Evolutionary conservation across 1,284 basidiomycete genomes (phyloP), one percentile per base, ranked within the genome.

Genomic region (Tilletia walkeri): DNA sequence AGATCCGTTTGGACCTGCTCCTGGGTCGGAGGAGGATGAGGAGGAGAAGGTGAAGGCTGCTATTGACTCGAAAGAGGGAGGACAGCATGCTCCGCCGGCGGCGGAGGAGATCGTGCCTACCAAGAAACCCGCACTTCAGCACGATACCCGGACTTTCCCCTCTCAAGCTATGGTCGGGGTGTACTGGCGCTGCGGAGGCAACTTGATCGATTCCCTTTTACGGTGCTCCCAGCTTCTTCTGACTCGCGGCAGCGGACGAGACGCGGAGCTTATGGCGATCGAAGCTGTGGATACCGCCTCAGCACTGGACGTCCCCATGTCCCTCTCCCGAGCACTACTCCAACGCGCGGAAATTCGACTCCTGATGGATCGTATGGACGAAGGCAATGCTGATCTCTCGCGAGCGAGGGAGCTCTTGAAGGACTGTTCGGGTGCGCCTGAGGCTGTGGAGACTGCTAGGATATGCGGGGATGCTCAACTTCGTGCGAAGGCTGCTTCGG

Each of bases 281-380:
- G 81, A 83, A 65, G 72, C 73, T 30, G 72, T 81, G 48, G 76
- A 79, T 49, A 75, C 80, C 67, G 73, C 74, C 45, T 68, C 67
- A 4, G 67, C 71, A 30, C 61, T 75, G 38, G 53, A 65, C n/a
- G 70, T 78, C 10, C 69, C 78, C 36, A 47, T 76, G 48, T 56
- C 74, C 7, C 66, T 73, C 9, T 73, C 80, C 0, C 69, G 65
- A 0, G 78, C 76, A 2, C 68, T 78, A 10, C 59, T 79, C 5
- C 72, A 75, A 38, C 72, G 75, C 16, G 81, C 78, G 7, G 76
- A 76, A 50, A 56, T 77, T 3, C 69, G 74, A 14, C 38, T 73
- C 30, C 76, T 75, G 70, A 69, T 78, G 66, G 72, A 72, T 38
- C 67, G 67, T 18, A 18, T 67, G 18, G 72, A 72, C 36, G 68